Percentiles rank a stretch among this genome's conserved stretches.
Evolutionary conservation across 108 stramenopile genomes (phyloP).

Genomic region (Pinguiococcus pyrenoidosus): DNA sequence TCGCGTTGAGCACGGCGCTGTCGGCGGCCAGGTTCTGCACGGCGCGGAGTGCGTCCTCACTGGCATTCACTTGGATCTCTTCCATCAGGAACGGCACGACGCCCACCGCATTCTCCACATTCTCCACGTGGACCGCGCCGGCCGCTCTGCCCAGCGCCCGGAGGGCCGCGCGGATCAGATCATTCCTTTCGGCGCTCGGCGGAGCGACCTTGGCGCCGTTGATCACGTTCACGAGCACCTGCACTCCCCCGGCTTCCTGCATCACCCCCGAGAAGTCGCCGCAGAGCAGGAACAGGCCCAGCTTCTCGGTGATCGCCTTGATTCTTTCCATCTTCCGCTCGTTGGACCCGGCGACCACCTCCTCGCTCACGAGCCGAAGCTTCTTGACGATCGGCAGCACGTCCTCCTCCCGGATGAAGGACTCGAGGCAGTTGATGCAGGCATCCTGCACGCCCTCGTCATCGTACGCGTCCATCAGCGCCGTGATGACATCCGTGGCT

Average conservation of each 20-base stretch:
- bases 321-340: no score
- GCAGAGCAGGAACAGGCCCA: slow-evolving; percentile 3
- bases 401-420: no score
- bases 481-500: no score
- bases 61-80: not conserved
- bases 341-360: not conserved
- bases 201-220: no score
- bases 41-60: not conserved
- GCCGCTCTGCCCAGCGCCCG: slow-evolving; percentile 2
- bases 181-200: not conserved
- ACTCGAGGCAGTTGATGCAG: no score
- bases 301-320: not conserved
- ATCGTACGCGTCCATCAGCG: no score
- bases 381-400: no score
- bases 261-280: no score
- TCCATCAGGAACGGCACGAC: slow-evolving; percentile 4
- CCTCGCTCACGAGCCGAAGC: no score
- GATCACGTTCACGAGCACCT: slow-evolving; percentile 1
- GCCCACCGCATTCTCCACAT: not conserved
- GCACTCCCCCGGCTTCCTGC: not conserved
- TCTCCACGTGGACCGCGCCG: not conserved
- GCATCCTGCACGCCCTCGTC: no score
- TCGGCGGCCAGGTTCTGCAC: not conserved
- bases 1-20: not conserved
- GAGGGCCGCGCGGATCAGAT: not conserved